Evolutionary conservation across 2,329 filamentous ascomycete genomes (phyloP).

Genomic region (Cercospora sesami): DNA sequence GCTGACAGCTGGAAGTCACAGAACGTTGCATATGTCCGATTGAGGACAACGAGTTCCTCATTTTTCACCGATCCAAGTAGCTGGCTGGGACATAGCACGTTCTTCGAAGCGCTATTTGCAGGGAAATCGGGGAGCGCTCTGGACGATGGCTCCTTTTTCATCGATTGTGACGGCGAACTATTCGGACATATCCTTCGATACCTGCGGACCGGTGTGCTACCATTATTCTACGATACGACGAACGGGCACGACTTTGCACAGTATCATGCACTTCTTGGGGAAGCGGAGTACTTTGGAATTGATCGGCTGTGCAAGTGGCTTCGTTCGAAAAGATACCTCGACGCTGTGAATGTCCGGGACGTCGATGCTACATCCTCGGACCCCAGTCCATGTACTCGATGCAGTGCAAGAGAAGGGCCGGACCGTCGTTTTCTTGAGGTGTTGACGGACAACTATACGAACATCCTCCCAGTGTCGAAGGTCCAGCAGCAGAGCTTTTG

Average conservation of each 20-base stretch:
- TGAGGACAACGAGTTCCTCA: not conserved
- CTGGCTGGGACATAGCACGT: not conserved
- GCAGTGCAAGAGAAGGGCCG: not conserved
- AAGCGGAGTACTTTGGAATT: conserved; percentile 13
- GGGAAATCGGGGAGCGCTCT: not conserved
- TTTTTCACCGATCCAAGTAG: not conserved
- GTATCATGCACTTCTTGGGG: conserved; percentile 7
- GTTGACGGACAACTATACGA: not conserved
- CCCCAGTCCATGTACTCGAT: not conserved
- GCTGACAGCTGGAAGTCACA: not conserved
- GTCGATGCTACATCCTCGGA: not conserved
- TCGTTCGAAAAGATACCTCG: not conserved
- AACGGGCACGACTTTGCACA: conserved; percentile 8
- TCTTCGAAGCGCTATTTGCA: not conserved
- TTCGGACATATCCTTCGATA: not conserved
- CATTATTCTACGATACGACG: conserved; percentile 1
- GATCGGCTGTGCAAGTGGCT: conserved; percentile 8
- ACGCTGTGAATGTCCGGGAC: not conserved
- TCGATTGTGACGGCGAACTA: not conserved
- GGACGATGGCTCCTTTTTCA: not conserved
- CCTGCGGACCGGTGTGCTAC: not conserved
- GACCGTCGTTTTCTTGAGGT: not conserved
- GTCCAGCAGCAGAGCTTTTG: no score
- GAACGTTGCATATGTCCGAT: not conserved
- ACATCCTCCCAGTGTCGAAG: not conserved